Evolutionary conservation across 768 basidiomycete genomes (phyloP).

Genomic region (Rubroboletus pulcherrimus): DNA sequence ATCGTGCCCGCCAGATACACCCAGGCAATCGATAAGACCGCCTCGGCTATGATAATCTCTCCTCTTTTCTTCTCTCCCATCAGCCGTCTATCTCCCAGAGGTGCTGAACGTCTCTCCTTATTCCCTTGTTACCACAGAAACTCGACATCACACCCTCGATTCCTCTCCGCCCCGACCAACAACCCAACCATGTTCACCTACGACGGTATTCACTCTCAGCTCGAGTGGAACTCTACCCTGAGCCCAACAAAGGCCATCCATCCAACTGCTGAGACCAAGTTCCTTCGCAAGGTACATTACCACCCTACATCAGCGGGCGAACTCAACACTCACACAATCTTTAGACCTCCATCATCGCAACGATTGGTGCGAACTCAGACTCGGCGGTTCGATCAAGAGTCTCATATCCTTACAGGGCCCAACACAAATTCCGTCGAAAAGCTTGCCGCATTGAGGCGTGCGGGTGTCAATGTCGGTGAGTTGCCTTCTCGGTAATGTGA

Average conservation of each 20-base stretch:
- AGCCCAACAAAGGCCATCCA: slow-evolving; percentile 67
- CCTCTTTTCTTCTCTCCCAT: slow-evolving; percentile 14
- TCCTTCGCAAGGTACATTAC: slow-evolving; percentile 76
- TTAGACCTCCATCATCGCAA: slow-evolving; percentile 96
- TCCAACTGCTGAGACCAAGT: slow-evolving; percentile 79
- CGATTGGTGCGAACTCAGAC: slow-evolving; percentile 66
- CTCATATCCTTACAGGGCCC: slow-evolving; percentile 56
- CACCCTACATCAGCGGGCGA: not conserved
- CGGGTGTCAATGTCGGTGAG: slow-evolving; percentile 97
- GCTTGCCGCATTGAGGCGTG: slow-evolving; percentile 75
- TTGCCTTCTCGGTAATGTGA: slow-evolving; percentile 10
- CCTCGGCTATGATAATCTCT: slow-evolving; percentile 5
- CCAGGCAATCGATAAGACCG: slow-evolving; percentile 16
- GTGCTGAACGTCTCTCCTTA: slow-evolving; percentile 12
- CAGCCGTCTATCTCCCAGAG: slow-evolving; percentile 11
- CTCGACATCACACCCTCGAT: slow-evolving; percentile 6
- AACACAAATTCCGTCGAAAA: slow-evolving; percentile 92
- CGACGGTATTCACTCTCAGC: slow-evolving; percentile 70
- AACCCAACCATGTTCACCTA: slow-evolving; percentile 46
- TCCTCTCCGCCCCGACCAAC: slow-evolving; percentile 5
- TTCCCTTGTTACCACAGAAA: slow-evolving; percentile 6
- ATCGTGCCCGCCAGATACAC: not conserved
- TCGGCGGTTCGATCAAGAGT: not conserved
- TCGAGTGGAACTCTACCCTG: slow-evolving; percentile 89
- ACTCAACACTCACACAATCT: slow-evolving; percentile 6